phyloP scores from a whole-genome alignment of 2,329 filamentous ascomycete species.

The Trichoderma atrobrunneum region DNA sequence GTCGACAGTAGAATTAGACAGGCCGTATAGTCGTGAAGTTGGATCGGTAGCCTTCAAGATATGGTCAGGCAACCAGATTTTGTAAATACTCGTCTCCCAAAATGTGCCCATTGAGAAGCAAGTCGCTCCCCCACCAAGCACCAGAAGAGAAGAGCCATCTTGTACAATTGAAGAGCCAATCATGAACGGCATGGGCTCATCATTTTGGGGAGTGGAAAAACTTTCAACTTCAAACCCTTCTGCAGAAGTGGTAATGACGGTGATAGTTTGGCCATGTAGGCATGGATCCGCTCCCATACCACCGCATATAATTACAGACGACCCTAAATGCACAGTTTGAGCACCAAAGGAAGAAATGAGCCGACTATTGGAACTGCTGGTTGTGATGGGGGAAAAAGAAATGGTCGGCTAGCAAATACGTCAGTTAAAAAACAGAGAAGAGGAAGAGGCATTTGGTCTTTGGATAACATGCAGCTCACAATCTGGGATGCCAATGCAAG shows the following conservation, averaged over 20 bases:
- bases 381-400: constrained; percentile 23
- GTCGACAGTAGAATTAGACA: constrained; percentile 8
- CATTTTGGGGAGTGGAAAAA: not conserved
- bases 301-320: constrained; percentile 31
- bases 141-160: constrained; percentile 51
- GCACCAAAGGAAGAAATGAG: constrained; percentile 35
- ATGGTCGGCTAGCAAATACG: constrained; percentile 27
- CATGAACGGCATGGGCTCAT: constrained; percentile 55
- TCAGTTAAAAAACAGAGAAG: not conserved
- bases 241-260: not conserved
- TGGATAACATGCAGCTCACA: not conserved
- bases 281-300: constrained; percentile 31
- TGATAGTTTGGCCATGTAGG: constrained; percentile 31
- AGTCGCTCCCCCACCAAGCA: constrained; percentile 78
- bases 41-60: not conserved
- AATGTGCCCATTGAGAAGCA: constrained; percentile 90
- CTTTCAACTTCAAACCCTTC: not conserved
- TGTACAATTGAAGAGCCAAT: constrained; percentile 62
- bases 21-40: not conserved
- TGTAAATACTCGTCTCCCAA: constrained; percentile 66
- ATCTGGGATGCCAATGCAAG: not conserved
- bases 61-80: constrained; percentile 29
- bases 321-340: constrained; percentile 25
- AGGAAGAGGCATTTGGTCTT: not conserved
- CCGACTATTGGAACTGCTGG: not conserved